Evolutionary conservation across 176 grass and related monocot species (phyloP).

Genomic region (Alopecurus myosuroides): DNA sequence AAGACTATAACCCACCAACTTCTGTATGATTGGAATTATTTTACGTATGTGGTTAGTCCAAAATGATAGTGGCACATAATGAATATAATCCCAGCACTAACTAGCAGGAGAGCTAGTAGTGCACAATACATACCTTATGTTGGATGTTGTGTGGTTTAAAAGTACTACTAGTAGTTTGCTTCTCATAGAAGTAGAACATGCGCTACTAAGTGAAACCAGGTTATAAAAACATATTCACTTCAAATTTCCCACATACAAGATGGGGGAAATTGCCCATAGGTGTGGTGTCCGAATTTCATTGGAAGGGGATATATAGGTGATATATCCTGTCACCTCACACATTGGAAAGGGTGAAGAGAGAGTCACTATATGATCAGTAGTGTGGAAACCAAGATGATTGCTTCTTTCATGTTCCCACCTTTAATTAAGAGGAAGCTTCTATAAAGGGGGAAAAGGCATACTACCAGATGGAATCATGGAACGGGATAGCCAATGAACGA

Average conservation of each 20-base stretch:
- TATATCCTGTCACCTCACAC: neutral
- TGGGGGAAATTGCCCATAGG: neutral
- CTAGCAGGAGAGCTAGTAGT: slow-evolving; percentile 12
- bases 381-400: slow-evolving; percentile 21
- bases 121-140: neutral
- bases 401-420: slow-evolving; percentile 8
- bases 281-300: neutral
- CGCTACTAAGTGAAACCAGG: too few species aligned
- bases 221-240: neutral
- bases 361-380: neutral
- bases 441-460: neutral
- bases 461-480: neutral
- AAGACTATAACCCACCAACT: slow-evolving; percentile 11
- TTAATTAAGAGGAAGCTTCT: neutral
- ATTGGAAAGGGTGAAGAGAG: slow-evolving; percentile 27
- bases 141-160: neutral
- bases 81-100: slow-evolving; percentile 29
- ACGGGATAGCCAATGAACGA: neutral
- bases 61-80: slow-evolving; percentile 15
- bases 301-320: neutral
- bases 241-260: neutral
- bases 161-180: neutral
- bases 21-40: slow-evolving; percentile 17
- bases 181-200: neutral
- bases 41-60: slow-evolving; percentile 11